These are phyloP conservation scores for Penicillium sp. DNA, from an alignment of 2,329 filamentous ascomycete genomes.

Conservation along the genomic window DNA sequence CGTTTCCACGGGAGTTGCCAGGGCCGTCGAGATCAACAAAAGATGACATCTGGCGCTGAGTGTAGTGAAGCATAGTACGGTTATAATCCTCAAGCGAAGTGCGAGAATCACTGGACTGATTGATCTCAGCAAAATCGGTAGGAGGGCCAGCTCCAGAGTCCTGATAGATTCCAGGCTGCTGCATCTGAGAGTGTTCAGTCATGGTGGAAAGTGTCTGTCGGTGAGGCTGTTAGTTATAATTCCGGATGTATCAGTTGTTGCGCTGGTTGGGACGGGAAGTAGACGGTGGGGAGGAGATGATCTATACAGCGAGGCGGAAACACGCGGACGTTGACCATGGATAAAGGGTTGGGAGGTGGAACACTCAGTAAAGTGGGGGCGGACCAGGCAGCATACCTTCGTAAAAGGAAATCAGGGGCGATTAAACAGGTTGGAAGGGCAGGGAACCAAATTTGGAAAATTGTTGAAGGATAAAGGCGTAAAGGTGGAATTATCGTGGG, in stretches of 20 bases:
- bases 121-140: slow-evolving; percentile 13
- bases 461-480: not conserved
- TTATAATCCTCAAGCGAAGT: slow-evolving; percentile 40
- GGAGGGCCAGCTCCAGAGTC: slow-evolving; percentile 20
- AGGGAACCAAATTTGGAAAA: slow-evolving; percentile 5
- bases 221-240: slow-evolving; percentile 1
- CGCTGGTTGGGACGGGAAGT: no score
- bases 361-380: not conserved
- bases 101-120: slow-evolving; percentile 24
- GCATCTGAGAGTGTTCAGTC: slow-evolving; percentile 16
- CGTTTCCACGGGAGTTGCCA: slow-evolving; percentile 9
- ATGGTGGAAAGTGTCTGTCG: slow-evolving; percentile 16
- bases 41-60: slow-evolving; percentile 37
- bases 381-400: slow-evolving; percentile 10
- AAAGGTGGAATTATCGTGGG: slow-evolving; percentile 2
- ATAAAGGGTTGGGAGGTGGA: not conserved
- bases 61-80: slow-evolving; percentile 41
- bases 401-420: not conserved
- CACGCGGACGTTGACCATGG: not conserved
- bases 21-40: slow-evolving; percentile 29
- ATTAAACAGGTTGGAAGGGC: not conserved
- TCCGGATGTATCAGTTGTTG: not conserved
- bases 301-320: not conserved
- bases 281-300: not conserved
- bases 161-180: slow-evolving; percentile 17